Evolutionary conservation across 73 alveolate genomes (phyloP), one percentile per base, ranked within the genome.

Genomic region (Uronychia setigera): DNA sequence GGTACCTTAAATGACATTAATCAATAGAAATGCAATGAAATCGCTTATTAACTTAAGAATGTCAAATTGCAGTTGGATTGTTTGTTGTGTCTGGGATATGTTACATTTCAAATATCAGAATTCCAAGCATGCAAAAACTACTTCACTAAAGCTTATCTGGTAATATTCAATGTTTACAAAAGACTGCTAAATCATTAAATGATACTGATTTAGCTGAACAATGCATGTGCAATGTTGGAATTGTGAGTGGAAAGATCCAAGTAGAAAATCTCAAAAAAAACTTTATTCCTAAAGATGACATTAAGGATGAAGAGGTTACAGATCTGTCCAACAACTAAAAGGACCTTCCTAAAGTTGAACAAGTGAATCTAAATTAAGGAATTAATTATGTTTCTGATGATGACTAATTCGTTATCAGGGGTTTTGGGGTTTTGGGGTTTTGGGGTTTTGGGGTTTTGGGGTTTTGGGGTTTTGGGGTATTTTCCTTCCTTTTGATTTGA

Each of bases 151-250:
- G 96, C 90, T 9, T 85, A 90, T 32, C 33, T 86, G 30, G 90
- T 77, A 77, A 46, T n/a, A n/a, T n/a, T n/a, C n/a, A n/a, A n/a
- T n/a, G n/a, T 46, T 46, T 19, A 46, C 67, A 5, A 5, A 5
- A 46, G 67, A 46, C 67, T 46, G 58, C 83, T 0, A 93, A 87
- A 76, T 27, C 46, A 31, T 78, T 93, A 0, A 83, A 85, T 5
- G 94, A 93, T 28, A 76, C 74, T 33, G 89, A 85, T 31, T 31
- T 90, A 0, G 94, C 93, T 26, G 94, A 93, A 35, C 77, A 83
- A 35, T 93, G 97, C 78, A 59, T 93, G 27, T 90, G 95, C 75
- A 93, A 93, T 82, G 86, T 90, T 19, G 97, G 97, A 19, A 93
- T 92, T 57, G 94, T 86, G 1, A 59, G 80, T 0, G 96, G 94